Conservation (phyloP, 2,329 filamentous ascomycete genomes). For the Immersiporthe knoxdaviesiana region DNA sequence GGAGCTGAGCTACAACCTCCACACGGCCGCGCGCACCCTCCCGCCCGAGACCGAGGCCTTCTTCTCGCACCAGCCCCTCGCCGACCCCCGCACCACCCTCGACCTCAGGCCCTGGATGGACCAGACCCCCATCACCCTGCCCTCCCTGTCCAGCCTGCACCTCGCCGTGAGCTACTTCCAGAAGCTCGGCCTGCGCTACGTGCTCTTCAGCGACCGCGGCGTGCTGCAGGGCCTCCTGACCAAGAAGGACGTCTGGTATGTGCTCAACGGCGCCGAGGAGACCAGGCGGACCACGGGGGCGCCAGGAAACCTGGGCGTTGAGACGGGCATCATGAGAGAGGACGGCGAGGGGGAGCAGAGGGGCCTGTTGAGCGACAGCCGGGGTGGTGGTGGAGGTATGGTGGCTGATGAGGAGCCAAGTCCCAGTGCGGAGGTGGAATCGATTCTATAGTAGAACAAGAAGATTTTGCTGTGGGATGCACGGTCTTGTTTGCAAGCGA, state of each 20-base stretch:
- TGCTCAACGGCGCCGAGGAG: constrained; percentile 78
- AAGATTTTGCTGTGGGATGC: background rate
- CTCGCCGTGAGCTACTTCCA: constrained; percentile 94
- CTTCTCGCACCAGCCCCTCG: constrained; percentile 82
- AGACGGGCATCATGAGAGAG: constrained; percentile 44
- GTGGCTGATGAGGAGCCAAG: constrained; percentile 39
- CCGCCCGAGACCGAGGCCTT: constrained; percentile 75
- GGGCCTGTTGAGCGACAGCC: constrained; percentile 45
- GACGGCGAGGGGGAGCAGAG: constrained; percentile 46
- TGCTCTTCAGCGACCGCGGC: constrained; percentile 84
- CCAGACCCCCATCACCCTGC: constrained; percentile 91
- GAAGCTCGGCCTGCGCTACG: constrained; percentile 87
- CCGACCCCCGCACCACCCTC: constrained; percentile 75
- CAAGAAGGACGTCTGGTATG: constrained; percentile 97
- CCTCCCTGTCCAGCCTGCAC: constrained; percentile 74
- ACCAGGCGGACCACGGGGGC: constrained; percentile 48
- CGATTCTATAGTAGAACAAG: constrained; percentile 23
- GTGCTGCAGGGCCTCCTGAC: constrained; percentile 83
- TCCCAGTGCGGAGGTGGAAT: constrained; percentile 28
- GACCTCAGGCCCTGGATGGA: constrained; percentile 98
- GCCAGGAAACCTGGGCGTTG: constrained; percentile 31
- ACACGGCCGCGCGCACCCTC: constrained; percentile 63
- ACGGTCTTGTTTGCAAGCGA: background rate
- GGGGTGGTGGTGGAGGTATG: constrained; percentile 21
- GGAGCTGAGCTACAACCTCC: constrained; percentile 82